phyloP scores from a whole-genome alignment of 306 rosid species.

The Prunus campanulata region DNA sequence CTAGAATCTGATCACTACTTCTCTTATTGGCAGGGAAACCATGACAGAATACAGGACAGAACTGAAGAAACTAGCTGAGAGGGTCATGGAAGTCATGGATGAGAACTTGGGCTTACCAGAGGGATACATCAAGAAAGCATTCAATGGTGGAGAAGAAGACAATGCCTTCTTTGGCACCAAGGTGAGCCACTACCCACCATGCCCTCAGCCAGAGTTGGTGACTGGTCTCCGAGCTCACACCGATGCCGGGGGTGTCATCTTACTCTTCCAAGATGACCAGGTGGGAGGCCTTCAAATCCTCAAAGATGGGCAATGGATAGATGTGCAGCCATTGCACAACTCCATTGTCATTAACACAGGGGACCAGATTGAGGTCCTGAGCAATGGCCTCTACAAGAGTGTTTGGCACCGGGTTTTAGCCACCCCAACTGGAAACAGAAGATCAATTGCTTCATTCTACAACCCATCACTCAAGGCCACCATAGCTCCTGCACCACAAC shows the following conservation, averaged over 20 bases:
- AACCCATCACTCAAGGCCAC: constrained; percentile 86
- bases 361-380: constrained; percentile 96
- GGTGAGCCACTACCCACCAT: constrained; percentile 98
- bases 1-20: neutral
- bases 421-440: constrained; percentile 56
- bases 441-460: constrained; percentile 90
- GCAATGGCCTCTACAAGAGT: constrained; percentile 91
- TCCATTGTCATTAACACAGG: constrained; percentile 94
- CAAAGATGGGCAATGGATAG: constrained; percentile 88
- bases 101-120: constrained; percentile 73
- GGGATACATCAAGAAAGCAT: constrained; percentile 74
- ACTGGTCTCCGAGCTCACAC: constrained; percentile 95
- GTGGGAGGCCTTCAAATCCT: constrained; percentile 95
- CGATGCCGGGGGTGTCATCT: constrained; percentile 90
- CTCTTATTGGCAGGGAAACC: constrained; percentile 58
- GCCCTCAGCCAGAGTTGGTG: constrained; percentile 75
- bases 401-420: constrained; percentile 88
- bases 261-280: constrained; percentile 85
- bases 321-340: constrained; percentile 76
- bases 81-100: constrained; percentile 81
- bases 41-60: constrained; percentile 74
- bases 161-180: constrained; percentile 89
- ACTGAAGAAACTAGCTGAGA: constrained; percentile 65
- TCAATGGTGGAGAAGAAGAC: constrained; percentile 61
- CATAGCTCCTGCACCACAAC: constrained; percentile 73